A percentile compares a stretch with the other conserved stretches of the same genome.
phyloP scores from a whole-genome alignment of 495 filamentous ascomycete species.

The Penicillium parvum region DNA sequence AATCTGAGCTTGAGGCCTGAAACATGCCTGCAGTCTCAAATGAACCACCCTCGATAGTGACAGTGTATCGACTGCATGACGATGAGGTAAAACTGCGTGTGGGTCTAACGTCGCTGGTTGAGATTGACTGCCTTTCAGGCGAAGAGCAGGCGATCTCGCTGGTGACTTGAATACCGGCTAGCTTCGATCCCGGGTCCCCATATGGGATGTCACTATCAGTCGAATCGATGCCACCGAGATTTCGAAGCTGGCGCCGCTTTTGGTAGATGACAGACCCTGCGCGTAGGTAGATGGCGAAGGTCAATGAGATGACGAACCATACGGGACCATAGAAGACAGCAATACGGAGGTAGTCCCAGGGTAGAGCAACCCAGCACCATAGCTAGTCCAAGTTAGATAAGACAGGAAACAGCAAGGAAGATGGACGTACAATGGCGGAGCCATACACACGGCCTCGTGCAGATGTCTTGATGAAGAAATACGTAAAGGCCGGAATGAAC shows the following conservation, averaged over 20 bases:
- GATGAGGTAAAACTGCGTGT: constrained; percentile 1
- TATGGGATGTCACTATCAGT: constrained; percentile 16
- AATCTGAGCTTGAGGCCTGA: neutral
- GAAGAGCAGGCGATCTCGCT: constrained; percentile 29
- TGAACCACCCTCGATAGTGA: constrained; percentile 31
- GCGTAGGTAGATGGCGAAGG: constrained; percentile 68
- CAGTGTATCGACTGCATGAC: constrained; percentile 31
- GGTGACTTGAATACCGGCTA: constrained; percentile 54
- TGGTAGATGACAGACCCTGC: constrained; percentile 67
- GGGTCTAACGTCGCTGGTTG: neutral
- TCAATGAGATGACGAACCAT: constrained; percentile 71
- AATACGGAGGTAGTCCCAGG: constrained; percentile 72
- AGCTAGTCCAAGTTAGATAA: constrained; percentile 35
- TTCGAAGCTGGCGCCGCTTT: constrained; percentile 42
- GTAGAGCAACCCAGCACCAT: constrained; percentile 76
- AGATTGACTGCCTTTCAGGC: constrained; percentile 9
- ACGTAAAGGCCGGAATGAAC: constrained; percentile 63
- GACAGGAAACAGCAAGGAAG: neutral
- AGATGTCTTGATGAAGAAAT: constrained; percentile 55
- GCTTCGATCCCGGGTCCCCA: constrained; percentile 52
- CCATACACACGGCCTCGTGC: constrained; percentile 62
- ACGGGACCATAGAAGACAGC: constrained; percentile 79
- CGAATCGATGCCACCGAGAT: constrained; percentile 39
- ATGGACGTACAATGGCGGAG: constrained; percentile 54
- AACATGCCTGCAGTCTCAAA: neutral